Base-by-base conservation (phyloP, 1,139 yeast species). In the Magnusiomyces sp. region DNA sequence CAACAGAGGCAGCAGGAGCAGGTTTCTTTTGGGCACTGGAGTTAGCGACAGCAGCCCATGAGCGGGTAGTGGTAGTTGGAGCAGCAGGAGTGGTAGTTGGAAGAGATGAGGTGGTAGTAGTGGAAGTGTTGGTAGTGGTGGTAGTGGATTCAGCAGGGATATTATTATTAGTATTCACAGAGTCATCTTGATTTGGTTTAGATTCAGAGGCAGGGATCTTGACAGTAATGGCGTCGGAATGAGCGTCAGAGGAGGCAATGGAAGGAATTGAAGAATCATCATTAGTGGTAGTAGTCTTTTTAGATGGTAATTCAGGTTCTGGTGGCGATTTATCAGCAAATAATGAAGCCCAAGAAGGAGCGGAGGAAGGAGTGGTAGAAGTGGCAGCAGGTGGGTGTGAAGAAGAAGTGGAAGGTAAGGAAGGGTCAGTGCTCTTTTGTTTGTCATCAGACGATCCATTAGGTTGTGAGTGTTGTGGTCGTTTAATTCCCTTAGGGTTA, bases 1-100 rank as follows among this genome's bases (percentile, higher is more conserved):
- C 55, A 31, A 55, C 52, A 11, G 59, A 47, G 34, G 36, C 48
- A n/a, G 50, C 47, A 34, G 52, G 43, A 5, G 49, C 47, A 13
- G 52, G 46, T 46, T 50, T 50, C 43, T 50, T 50, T 45, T 55
- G 32, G 67, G 64, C 49, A 63, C 62, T 46, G 67, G 65, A 23
- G 67, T 54, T 23, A 36, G 71, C 72, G 50, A 69, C 61, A 7
- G 72, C 71, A 19, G 73, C 73, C 73, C 73, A 69, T 16, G 72
- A 65, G 10, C 49, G 53, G 40, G 54, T 36, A 17, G 54, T 43
- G 16, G 52, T 27, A 16, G 55, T 29, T 47, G 55, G 56, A n/a
- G 62, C 40, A 23, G 58, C 52, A n/a, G 55, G 50, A 10, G 56
- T 32, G 7, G 55, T 46, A 23, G 43, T 43, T 32, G 52, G 47